Conservation (phyloP, 1,284 basidiomycete genomes). For the Apiotrichum mycotoxinovorans region DNA sequence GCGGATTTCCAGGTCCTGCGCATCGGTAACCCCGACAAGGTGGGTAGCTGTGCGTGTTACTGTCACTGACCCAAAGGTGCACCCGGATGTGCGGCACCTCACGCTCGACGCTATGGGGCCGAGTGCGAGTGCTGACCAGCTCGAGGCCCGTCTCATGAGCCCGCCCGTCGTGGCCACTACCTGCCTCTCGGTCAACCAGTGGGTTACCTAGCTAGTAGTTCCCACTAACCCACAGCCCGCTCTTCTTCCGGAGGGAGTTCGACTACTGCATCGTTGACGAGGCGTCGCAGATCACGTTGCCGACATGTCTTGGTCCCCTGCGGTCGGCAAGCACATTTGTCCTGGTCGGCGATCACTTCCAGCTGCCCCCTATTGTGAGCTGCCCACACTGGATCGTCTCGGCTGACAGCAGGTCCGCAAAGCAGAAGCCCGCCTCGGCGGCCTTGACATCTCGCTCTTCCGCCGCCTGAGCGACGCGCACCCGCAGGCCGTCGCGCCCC, state of each 20-base stretch:
- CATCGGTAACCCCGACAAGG: conserved; percentile 88
- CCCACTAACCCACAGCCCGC: conserved; percentile 57
- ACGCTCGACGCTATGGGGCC: conserved; percentile 60
- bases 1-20: conserved; percentile 72
- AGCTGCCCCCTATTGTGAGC: conserved; percentile 84
- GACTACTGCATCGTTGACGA: conserved; percentile 99
- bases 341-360: conserved; percentile 94
- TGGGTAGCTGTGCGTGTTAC: conserved; percentile 52
- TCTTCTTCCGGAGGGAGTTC: conserved; percentile 80
- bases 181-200: conserved; percentile 90
- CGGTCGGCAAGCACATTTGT: conserved; percentile 86
- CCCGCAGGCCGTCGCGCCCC: conserved; percentile 73
- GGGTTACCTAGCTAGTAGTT: too few relatives aligned
- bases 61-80: conserved; percentile 58
- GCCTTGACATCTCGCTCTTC: conserved; percentile 87
- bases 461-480: conserved; percentile 79
- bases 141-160: conserved; percentile 72
- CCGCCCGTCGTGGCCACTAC: conserved; percentile 95
- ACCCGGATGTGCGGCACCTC: conserved; percentile 69
- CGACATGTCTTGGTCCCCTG: conserved; percentile 89
- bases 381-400: neutral
- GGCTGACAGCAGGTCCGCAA: conserved; percentile 65
- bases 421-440: conserved; percentile 70
- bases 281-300: conserved; percentile 94
- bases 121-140: conserved; percentile 66